Percentiles rank a stretch among this genome's conserved stretches.
Evolutionary conservation across 345 rosid genomes (phyloP).

Genomic region (Crucihimalaya himalaica): DNA sequence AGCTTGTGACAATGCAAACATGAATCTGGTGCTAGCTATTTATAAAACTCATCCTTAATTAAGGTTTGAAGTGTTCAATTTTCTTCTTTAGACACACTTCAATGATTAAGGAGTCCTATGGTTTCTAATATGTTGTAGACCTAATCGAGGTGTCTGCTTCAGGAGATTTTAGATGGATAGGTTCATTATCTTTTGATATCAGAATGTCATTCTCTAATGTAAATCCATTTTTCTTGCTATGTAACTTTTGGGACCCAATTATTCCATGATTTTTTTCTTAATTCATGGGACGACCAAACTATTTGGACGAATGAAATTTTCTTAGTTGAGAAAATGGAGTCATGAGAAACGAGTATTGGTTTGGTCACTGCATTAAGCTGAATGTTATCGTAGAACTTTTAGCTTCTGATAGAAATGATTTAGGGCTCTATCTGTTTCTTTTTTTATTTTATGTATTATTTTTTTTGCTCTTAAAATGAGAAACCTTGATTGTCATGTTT

Average conservation of each 20-base stretch:
- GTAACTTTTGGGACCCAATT: background rate
- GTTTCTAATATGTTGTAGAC: constrained; percentile 4
- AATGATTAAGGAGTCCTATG: background rate
- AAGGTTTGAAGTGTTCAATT: constrained; percentile 2
- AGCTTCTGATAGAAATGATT: background rate
- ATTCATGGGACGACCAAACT: background rate
- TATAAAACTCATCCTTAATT: background rate
- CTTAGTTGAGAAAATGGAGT: background rate
- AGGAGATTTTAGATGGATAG: background rate
- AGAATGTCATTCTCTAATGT: constrained; percentile 14
- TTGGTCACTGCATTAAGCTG: background rate
- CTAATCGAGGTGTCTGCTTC: background rate
- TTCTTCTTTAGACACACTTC: background rate
- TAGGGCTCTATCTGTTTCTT: background rate
- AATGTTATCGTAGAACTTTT: background rate
- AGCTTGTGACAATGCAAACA: constrained; percentile 28
- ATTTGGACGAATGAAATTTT: background rate
- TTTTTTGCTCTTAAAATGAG: background rate
- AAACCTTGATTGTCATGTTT: background rate
- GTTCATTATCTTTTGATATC: constrained; percentile 2
- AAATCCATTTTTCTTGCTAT: background rate
- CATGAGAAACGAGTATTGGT: constrained; percentile 7
- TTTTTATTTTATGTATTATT: background rate
- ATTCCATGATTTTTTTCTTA: background rate
- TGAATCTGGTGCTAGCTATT: constrained; percentile 10